Percentiles rank a stretch among this genome's conserved stretches.
These are phyloP conservation scores for Didymella keratinophila DNA, from an alignment of 2,329 filamentous ascomycete species.

Conservation along the genomic window DNA sequence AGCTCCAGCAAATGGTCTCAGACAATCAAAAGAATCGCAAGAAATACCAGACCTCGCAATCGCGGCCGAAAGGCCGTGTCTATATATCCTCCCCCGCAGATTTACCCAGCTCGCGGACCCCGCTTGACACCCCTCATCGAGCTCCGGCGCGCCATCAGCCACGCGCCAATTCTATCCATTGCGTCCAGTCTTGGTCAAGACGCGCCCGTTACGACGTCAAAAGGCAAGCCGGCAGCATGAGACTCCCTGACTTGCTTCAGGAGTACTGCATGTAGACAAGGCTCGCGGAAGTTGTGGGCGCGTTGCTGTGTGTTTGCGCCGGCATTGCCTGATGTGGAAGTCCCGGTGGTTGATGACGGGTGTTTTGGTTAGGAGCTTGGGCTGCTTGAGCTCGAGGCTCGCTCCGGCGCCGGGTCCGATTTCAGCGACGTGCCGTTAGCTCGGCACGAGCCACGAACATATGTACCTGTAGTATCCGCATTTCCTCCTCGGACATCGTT, in stretches of 20 bases:
- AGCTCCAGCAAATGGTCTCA: neutral
- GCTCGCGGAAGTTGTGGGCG: neutral
- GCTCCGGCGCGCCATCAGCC: constrained; percentile 15
- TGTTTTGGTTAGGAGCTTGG: neutral
- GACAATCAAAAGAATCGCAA: neutral
- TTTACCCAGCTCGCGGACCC: constrained; percentile 20
- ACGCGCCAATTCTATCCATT: constrained; percentile 1
- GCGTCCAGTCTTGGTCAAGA: neutral
- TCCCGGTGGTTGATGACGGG: constrained; percentile 17
- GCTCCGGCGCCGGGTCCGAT: constrained; percentile 23
- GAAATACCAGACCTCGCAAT: neutral
- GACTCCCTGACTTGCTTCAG: neutral
- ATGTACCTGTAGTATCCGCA: constrained; percentile 4
- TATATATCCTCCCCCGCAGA: constrained; percentile 21
- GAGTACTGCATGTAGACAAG: constrained; percentile 6
- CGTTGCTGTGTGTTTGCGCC: constrained; percentile 16
- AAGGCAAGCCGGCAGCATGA: neutral
- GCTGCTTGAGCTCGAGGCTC: constrained; percentile 12
- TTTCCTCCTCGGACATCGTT: neutral
- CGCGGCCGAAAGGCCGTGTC: constrained; percentile 11
- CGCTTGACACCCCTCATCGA: constrained; percentile 23
- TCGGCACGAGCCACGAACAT: constrained; percentile 9
- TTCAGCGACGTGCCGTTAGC: neutral
- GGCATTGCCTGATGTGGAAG: constrained; percentile 15
- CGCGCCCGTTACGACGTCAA: constrained; percentile 4